Evolutionary conservation across 2,329 filamentous ascomycete species (phyloP).

Genomic region (Fusarium torulosum): DNA sequence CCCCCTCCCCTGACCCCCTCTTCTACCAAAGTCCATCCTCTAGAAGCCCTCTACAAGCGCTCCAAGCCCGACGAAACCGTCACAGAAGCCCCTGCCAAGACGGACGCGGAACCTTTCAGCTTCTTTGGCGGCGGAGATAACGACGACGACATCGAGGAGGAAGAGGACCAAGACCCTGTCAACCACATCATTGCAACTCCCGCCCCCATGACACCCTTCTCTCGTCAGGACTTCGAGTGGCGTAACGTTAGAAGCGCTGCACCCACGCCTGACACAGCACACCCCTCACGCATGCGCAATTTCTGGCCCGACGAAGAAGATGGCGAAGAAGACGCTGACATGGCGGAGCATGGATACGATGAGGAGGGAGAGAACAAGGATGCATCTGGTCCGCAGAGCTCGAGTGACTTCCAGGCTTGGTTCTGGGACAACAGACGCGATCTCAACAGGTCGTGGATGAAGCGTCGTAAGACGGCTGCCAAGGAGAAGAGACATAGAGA

Average conservation of each 20-base stretch:
- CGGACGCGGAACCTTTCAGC: constrained; percentile 74
- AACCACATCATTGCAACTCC: constrained; percentile 56
- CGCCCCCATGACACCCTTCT: constrained; percentile 84
- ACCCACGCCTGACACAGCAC: constrained; percentile 93
- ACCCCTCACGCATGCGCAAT: constrained; percentile 73
- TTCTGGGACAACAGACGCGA: constrained; percentile 77
- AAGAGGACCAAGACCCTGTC: constrained; percentile 60
- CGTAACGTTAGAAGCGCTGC: constrained; percentile 86
- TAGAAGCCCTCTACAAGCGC: constrained; percentile 93
- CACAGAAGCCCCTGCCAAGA: constrained; percentile 50
- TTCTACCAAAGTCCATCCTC: constrained; percentile 75
- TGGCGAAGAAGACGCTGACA: constrained; percentile 52
- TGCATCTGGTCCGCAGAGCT: constrained; percentile 42
- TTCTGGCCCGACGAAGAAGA: constrained; percentile 64
- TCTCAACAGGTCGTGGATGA: constrained; percentile 75
- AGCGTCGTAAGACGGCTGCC: constrained; percentile 69
- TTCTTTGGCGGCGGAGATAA: constrained; percentile 75
- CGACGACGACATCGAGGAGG: constrained; percentile 60
- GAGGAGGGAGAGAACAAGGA: constrained; percentile 48
- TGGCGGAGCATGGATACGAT: constrained; percentile 47
- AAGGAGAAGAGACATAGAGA: constrained; percentile 77
- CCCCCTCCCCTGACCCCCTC: constrained; percentile 61
- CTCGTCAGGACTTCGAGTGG: constrained; percentile 80
- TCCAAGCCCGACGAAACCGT: constrained; percentile 60
- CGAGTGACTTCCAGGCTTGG: constrained; percentile 72